phyloP scores from a whole-genome alignment of 2,329 filamentous ascomycete genomes.

The Nemania diffusa region DNA sequence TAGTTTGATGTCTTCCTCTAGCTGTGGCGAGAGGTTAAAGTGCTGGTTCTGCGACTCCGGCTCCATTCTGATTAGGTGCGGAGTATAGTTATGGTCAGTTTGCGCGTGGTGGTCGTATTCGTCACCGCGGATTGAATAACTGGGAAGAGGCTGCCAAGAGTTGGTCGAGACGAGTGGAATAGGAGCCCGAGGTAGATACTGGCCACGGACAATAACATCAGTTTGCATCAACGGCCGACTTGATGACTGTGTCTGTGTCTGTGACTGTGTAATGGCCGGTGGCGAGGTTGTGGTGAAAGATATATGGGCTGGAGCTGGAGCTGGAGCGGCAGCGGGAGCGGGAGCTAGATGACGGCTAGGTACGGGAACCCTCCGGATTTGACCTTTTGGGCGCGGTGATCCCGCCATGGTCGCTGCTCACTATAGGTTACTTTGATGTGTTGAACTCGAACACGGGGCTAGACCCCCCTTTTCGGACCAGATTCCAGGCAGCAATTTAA shows the following conservation, averaged over 20 bases:
- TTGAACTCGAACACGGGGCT: slow-evolving; percentile 1
- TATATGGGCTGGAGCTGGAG: slow-evolving; percentile 8
- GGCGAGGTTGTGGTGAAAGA: not conserved
- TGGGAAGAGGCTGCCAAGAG: slow-evolving; percentile 18
- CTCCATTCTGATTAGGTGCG: slow-evolving; percentile 7
- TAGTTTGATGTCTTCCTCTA: slow-evolving; percentile 35
- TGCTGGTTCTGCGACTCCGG: slow-evolving; percentile 4
- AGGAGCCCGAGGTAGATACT: slow-evolving; percentile 15
- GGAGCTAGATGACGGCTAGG: slow-evolving; percentile 16
- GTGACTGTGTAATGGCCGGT: not conserved
- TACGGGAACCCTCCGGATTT: slow-evolving; percentile 26
- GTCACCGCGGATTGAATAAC: not conserved
- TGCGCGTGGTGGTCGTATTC: not conserved
- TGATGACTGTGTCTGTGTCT: not conserved
- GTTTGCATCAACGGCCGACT: not conserved
- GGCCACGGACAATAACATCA: slow-evolving; percentile 6
- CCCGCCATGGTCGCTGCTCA: slow-evolving; percentile 21
- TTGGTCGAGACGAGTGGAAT: slow-evolving; percentile 27
- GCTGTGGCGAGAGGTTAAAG: slow-evolving; percentile 21
- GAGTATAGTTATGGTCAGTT: not conserved
- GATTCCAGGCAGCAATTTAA: slow-evolving; percentile 31
- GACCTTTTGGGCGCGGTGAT: not conserved
- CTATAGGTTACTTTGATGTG: not conserved
- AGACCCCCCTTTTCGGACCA: not conserved
- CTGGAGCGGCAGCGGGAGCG: not conserved